Conservation (phyloP, 495 filamentous ascomycete genomes). For the Aspergillus bridgeri region DNA sequence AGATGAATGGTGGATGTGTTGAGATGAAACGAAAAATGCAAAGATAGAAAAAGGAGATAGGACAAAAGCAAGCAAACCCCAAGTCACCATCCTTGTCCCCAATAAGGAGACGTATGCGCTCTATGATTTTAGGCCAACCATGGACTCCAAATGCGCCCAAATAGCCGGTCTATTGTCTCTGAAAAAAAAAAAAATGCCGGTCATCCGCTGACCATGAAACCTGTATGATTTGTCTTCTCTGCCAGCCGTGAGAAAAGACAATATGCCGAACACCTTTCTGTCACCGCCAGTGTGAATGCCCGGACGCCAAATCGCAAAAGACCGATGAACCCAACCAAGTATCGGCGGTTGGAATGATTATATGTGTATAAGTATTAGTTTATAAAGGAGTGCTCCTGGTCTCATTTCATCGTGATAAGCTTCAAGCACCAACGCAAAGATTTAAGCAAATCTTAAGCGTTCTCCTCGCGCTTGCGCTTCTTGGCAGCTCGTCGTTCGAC, state of each 20-base stretch:
- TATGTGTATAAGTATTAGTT: slow-evolving; percentile 19
- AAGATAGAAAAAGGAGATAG: slow-evolving; percentile 10
- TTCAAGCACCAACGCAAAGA: slow-evolving; percentile 18
- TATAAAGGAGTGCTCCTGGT: slow-evolving; percentile 38
- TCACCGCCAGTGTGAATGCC: slow-evolving; percentile 36
- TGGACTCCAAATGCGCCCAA: slow-evolving; percentile 19
- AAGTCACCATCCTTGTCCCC: slow-evolving; percentile 20
- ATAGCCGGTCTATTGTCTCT: slow-evolving; percentile 18
- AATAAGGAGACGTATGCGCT: slow-evolving; percentile 24
- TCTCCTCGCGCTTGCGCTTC: slow-evolving; percentile 72
- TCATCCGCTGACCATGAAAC: background rate
- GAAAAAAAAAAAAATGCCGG: slow-evolving; percentile 1
- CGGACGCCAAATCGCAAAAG: slow-evolving; percentile 43
- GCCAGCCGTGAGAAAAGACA: slow-evolving; percentile 3
- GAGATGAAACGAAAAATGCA: background rate
- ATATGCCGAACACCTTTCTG: slow-evolving; percentile 24
- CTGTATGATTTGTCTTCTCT: slow-evolving; percentile 5
- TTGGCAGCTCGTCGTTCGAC: slow-evolving; percentile 53
- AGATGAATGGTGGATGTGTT: background rate
- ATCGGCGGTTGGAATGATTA: slow-evolving; percentile 13
- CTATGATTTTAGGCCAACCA: slow-evolving; percentile 22
- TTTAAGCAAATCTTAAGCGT: slow-evolving; percentile 20
- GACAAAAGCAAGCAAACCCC: slow-evolving; percentile 15
- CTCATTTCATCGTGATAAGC: slow-evolving; percentile 38
- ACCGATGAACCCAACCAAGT: slow-evolving; percentile 20